These are phyloP conservation scores for Wickerhamiella musiphila DNA, from an alignment of 805 yeast genomes.

Conservation along the genomic window DNA sequence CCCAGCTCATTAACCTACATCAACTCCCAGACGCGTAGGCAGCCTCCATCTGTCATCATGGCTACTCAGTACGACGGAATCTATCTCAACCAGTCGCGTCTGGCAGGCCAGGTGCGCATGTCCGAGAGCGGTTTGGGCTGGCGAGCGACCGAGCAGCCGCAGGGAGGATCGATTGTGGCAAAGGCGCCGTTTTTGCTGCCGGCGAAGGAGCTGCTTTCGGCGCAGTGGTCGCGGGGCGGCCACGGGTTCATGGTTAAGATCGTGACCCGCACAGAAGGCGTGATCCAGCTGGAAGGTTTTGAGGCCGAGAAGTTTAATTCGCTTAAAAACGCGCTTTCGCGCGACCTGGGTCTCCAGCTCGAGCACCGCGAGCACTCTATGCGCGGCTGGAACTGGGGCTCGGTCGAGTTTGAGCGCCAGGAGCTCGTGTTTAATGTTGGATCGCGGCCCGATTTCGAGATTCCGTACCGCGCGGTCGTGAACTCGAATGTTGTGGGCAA, in stretches of 20 bases:
- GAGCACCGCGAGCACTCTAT: slow-evolving; percentile 82
- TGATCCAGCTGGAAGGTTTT: slow-evolving; percentile 79
- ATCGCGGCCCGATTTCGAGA: slow-evolving; percentile 79
- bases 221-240: slow-evolving; percentile 85
- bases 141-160: slow-evolving; percentile 45
- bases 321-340: slow-evolving; percentile 66
- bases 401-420: slow-evolving; percentile 76
- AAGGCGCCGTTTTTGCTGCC: slow-evolving; percentile 70
- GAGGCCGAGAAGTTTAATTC: slow-evolving; percentile 63
- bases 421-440: slow-evolving; percentile 75
- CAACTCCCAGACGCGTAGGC: no score
- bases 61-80: slow-evolving; percentile 68
- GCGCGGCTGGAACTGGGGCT: slow-evolving; percentile 99
- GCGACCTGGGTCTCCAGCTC: slow-evolving; percentile 52
- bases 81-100: slow-evolving; percentile 70
- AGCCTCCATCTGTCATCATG: no score
- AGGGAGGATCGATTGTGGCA: slow-evolving; percentile 29
- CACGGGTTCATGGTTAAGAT: slow-evolving; percentile 80
- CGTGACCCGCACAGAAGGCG: slow-evolving; percentile 78
- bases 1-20: no score
- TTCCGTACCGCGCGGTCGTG: slow-evolving; percentile 63
- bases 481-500: slow-evolving; percentile 84
- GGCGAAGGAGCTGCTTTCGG: slow-evolving; percentile 63
- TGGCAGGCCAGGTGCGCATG: slow-evolving; percentile 77
- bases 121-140: slow-evolving; percentile 97